Evolutionary conservation across 352 stramenopile species (phyloP).

Genomic region (Blastocystis sp.): DNA sequence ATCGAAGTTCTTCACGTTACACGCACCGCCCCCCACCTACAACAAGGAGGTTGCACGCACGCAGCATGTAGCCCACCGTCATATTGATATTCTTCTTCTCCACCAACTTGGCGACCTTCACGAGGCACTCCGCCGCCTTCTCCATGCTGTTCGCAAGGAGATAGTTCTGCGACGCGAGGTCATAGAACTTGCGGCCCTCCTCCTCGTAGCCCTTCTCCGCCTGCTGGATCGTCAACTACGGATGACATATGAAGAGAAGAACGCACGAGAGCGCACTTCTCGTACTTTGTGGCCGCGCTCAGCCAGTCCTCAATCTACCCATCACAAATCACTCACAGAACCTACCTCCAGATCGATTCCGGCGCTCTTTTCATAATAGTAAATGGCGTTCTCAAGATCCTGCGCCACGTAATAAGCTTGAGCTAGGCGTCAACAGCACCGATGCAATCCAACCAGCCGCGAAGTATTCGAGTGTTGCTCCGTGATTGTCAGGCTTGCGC

Average conservation of each 20-base stretch:
- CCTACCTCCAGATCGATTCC: constrained; percentile 39
- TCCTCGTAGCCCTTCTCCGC: constrained; percentile 34
- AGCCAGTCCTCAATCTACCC: constrained; percentile 62
- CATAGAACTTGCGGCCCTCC: constrained; percentile 50
- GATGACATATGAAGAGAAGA: background rate
- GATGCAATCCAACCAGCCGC: constrained; percentile 20
- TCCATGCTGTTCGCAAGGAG: constrained; percentile 44
- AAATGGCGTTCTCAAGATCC: constrained; percentile 59
- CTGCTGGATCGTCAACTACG: constrained; percentile 63
- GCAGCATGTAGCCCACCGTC: constrained; percentile 55
- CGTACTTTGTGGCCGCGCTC: constrained; percentile 43
- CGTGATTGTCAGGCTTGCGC: constrained; percentile 65
- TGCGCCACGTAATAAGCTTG: constrained; percentile 69
- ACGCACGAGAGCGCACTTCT: constrained; percentile 69
- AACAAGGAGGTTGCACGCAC: constrained; percentile 66
- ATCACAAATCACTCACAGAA: background rate
- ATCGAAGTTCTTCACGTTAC: constrained; percentile 55
- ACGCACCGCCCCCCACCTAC: background rate
- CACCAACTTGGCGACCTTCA: constrained; percentile 53
- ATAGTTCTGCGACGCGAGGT: constrained; percentile 38
- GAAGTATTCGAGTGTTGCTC: constrained; percentile 62
- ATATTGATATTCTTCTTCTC: constrained; percentile 68
- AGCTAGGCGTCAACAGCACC: background rate
- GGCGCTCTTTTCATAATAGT: constrained; percentile 72
- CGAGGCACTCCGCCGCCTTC: constrained; percentile 71